Evolutionary conservation across 2,329 filamentous ascomycete genomes (phyloP), one percentile per base, ranked within the genome.

Genomic region (Neopestalotiopsis sp.): DNA sequence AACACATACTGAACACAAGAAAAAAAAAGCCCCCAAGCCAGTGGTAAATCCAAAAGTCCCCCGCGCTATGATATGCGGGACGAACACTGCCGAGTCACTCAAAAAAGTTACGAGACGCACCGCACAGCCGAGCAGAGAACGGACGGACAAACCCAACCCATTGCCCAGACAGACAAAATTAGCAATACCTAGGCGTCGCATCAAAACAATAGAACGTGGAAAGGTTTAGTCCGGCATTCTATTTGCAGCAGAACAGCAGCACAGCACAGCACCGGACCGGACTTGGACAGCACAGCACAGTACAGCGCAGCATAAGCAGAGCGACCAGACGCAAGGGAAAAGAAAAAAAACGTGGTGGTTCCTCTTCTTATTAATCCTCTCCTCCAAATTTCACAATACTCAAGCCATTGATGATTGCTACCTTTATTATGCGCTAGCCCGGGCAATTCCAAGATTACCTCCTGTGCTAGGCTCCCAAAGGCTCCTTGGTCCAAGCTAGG

Each of bases 311-410:
- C 24, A 28, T 28, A 28, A 28, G 24, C 24, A 28, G 24, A 28
- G 24, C 24, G 3, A 28, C 3, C 24, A 28, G 24, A 28, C 24
- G 24, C 24, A 28, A 28, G 24, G 24, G 24, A 28, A 38, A 6
- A 6, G 34, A 6, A 38, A 38, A 38, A 10, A 38, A 38, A 38
- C 34, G 34, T 10, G 34, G 34, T 38, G 34, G 34, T 38, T 38
- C 34, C 24, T 38, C 10, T 38, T 38, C 34, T 38, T 10, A 38
- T 38, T 38, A 38, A 38, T 56, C 13, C 7, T 56, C 20, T 56
- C 49, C 49, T 56, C 49, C 57, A 59, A 59, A 52, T 59, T 30
- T 59, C 57, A 59, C 57, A 59, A 49, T 17, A 20, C 45, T n/a
- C 17, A 52, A 52, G 45, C 45, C 45, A 52, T n/a, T n/a, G 9